Evolutionary conservation across 176 grass and related monocot species (phyloP), one percentile per base, ranked within the genome.

Genomic region (Oryza punctata): DNA sequence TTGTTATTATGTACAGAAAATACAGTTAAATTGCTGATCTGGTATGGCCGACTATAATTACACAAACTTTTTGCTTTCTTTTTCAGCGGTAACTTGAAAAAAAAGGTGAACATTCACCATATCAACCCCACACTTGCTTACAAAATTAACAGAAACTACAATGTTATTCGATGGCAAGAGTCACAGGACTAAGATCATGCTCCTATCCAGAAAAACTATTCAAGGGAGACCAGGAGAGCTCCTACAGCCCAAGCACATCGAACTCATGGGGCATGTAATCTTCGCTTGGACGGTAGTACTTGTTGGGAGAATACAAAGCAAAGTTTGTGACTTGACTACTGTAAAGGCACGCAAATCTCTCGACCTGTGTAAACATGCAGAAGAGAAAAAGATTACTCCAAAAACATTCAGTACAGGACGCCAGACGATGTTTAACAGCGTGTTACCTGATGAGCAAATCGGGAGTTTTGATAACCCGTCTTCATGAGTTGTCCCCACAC

Each of bases 401-500:
- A 37, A 37, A 37, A 50, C 75, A 73, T 69, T 70, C 18, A 49
- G 37, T 72, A 61, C 45, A 30, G 11, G 57, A 66, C 25, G n/a
- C 33, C 38, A 70, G 37, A 70, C 68, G 59, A 41, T 18, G 73
- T 49, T 18, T 40, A 70, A 52, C 13, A 61, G 29, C 19, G 54
- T 66, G 32, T 21, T 41, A 98, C 96, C 96, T 98, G 96, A 92
- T 98, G 96, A 77, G 96, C 93, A 78, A 98, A 98, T 40, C 96
- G 85, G n/a, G 96, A 98, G 80, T 98, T 98, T 76, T 98, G 96
- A 78, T 92, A 98, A 29, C 96, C 96, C 50, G 96, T 98, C 81
- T 98, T 98, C 96, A 98, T 98, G 52, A 98, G 96, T 61, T 98
- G 96, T 38, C 96, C 96, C 96, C 96, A 98, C 26, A 98, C 93